phyloP scores from a whole-genome alignment of 805 yeast genomes.

The Yamadazyma philogaea region DNA sequence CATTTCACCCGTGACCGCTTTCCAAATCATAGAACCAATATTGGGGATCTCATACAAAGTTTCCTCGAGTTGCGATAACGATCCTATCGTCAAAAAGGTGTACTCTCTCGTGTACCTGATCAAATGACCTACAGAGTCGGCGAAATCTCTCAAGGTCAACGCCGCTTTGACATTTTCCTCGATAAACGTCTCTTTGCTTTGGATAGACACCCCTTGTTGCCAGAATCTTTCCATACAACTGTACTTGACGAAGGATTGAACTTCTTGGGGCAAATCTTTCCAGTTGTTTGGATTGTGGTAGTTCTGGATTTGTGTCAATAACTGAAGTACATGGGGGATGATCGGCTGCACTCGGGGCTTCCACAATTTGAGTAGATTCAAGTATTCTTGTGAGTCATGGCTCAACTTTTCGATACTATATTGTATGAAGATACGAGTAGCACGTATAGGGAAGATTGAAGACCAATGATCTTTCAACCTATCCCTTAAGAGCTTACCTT shows the following conservation, averaged over 20 bases:
- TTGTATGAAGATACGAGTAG: constrained; percentile 91
- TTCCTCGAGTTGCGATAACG: constrained; percentile 85
- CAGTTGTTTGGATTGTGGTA: constrained; percentile 93
- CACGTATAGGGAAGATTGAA: constrained; percentile 89
- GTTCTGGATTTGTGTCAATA: constrained; percentile 86
- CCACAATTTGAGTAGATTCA: constrained; percentile 74
- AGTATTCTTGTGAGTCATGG: constrained; percentile 73
- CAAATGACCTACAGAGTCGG: constrained; percentile 95
- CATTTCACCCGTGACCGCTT: constrained; percentile 79
- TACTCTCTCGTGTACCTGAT: constrained; percentile 94
- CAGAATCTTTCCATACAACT: constrained; percentile 93
- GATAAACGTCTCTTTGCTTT: constrained; percentile 88
- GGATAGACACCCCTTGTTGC: constrained; percentile 97
- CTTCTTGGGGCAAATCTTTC: constrained; percentile 82
- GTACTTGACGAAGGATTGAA: constrained; percentile 85
- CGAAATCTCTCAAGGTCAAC: constrained; percentile 91
- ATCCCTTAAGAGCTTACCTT: constrained; percentile 71
- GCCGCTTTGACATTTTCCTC: constrained; percentile 94
- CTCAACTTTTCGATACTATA: constrained; percentile 89
- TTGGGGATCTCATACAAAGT: constrained; percentile 84
- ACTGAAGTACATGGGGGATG: constrained; percentile 83
- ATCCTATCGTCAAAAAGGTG: constrained; percentile 84
- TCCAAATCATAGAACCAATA: constrained; percentile 73
- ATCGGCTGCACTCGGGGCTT: constrained; percentile 90
- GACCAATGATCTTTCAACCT: constrained; percentile 90